Base-by-base conservation (phyloP, 805 yeast species). In the Danielia oregonensis region DNA sequence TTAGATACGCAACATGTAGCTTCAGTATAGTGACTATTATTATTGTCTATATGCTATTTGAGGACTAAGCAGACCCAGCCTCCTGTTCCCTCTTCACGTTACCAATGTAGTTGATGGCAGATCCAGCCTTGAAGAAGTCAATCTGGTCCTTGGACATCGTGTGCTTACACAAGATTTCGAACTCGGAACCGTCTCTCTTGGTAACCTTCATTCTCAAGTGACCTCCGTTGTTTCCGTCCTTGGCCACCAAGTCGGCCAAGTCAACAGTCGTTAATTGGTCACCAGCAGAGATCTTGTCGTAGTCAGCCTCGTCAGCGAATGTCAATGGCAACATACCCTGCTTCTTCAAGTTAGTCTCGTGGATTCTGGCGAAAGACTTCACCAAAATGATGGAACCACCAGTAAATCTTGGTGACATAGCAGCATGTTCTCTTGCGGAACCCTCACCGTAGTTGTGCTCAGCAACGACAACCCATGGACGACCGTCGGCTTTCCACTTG, bases 401-500 rank as follows among this genome's bases (percentile, higher is more conserved):
- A 29, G 93, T 73, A 70, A 86, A 93, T 64, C 94, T 77, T 37
- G 97, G 98, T 22, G 93, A 86, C 48, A 93, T 72, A 11, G 97
- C 97, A 29, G 98, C 98, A 55, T 91, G 98, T 63, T 91, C 98
- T 76, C 98, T 85, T 21, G 98, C 97, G 32, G 97, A 89, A 52
- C 98, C 98, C 70, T 91, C 98, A 66, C 98, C 98, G 56, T 91
- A 93, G 65, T 91, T 91, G 59, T 93, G 96, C 62, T 93, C 98
- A 35, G 97, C 97, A 45, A 93, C 83, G 29, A 93, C 97, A 47
- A 79, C 74, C 98, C 98, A 91, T 14, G 94, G 93, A 50, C 84
- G 75, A 12, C 63, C 49, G 42, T 86, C 93, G 33, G 78, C 69
- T 61, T 91, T 89, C 97, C 97, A 93, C 62, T 85, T 85, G 63